Base-by-base conservation (phyloP, 805 yeast genomes). In the Wickerhamiella brachini region DNA sequence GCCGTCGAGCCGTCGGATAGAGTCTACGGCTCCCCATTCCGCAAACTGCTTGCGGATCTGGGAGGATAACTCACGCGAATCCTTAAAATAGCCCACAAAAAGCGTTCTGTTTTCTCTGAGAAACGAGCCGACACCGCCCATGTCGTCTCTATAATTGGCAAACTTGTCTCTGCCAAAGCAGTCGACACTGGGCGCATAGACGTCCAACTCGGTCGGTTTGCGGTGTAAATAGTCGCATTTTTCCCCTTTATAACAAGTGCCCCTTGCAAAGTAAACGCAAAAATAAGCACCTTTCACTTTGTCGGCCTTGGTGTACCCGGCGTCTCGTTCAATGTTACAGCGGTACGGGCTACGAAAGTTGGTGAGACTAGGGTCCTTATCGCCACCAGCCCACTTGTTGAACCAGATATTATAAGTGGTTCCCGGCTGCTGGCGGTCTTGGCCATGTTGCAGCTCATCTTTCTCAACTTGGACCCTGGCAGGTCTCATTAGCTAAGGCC, bases 81-180 rank as follows among this genome's bases (percentile, higher is more conserved):
- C 71, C 2, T 38, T 56, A 78, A 78, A 39, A 70, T 64, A 12
- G 2, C 94, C 93, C 2, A 90, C 76, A 62, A 82, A 89, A 1
- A 90, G 64, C 0, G 96, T 87, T 49, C 80, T 68, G 62, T 88
- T 89, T n/a, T 71, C 70, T 38, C 71, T 68, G 57, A 76, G 72
- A 62, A 90, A 80, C 22, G 86, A 80, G 0, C 97, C 98, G 2
- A 88, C 82, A 34, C 98, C 98, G 26, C 83, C 79, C 96, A 88
- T 88, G 66, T 90, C 97, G 57, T 90, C 96, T 57, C 88, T 70
- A 60, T 85, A 86, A 47, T 79, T 83, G 1, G 83, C 72, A 55
- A 83, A 83, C 64, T 84, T 86, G 61, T 85, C 95, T 53, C 98
- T 70, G 1, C 97, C 97, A 71, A 90, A 90, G 61, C 97, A 89